Conservation (phyloP, 2,329 filamentous ascomycete genomes). For the Samsoniella hepiali region DNA sequence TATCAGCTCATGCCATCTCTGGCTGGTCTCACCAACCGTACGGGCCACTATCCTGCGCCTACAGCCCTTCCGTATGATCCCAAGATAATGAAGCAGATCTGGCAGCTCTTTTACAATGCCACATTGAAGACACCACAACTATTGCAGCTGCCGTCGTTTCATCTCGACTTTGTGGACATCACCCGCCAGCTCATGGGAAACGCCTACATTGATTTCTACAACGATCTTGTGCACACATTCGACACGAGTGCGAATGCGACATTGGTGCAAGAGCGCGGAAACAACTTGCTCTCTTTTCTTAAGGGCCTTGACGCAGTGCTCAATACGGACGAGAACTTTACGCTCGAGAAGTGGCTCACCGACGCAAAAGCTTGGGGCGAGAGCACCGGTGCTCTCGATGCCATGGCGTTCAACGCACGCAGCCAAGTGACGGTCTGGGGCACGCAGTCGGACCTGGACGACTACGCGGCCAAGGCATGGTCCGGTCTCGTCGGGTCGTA, state of each 20-base stretch:
- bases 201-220: conserved; percentile 2
- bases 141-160: background rate
- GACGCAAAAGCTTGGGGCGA: conserved; percentile 35
- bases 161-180: conserved; percentile 10
- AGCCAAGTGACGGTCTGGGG: conserved; percentile 52
- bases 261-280: background rate
- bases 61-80: background rate
- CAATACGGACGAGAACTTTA: conserved; percentile 33
- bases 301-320: background rate
- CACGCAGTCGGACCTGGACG: conserved; percentile 41
- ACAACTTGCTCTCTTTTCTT: background rate
- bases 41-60: background rate
- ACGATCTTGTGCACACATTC: background rate
- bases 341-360: conserved; percentile 39
- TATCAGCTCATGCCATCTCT: background rate
- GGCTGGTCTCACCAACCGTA: background rate
- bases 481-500: conserved; percentile 44
- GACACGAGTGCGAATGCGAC: background rate
- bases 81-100: background rate
- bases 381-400: conserved; percentile 17
- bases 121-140: background rate
- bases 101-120: background rate
- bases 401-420: conserved; percentile 38
- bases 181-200: conserved; percentile 7
- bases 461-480: conserved; percentile 50